A percentile compares a stretch with the other conserved stretches of the same genome.
These are phyloP conservation scores for Apiospora sp. DNA, from an alignment of 2,329 filamentous ascomycete species.

Conservation along the genomic window DNA sequence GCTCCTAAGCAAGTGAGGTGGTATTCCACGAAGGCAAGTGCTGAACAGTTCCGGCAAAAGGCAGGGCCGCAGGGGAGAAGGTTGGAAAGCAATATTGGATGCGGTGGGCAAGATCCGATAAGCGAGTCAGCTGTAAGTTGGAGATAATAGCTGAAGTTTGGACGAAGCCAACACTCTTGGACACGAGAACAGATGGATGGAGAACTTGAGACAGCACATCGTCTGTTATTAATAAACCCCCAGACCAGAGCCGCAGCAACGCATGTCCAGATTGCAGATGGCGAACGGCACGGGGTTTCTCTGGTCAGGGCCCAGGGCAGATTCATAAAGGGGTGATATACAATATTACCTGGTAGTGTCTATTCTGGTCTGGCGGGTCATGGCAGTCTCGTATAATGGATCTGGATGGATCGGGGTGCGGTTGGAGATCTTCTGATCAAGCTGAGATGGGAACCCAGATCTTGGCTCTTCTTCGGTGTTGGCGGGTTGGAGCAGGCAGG, in stretches of 20 bases:
- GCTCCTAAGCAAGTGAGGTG: neutral
- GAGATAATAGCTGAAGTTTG: constrained; percentile 5
- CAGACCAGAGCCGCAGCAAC: neutral
- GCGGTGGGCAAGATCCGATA: constrained; percentile 18
- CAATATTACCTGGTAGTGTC: neutral
- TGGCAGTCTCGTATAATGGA: constrained; percentile 13
- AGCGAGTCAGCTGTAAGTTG: constrained; percentile 14
- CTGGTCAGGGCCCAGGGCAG: neutral
- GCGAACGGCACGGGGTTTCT: neutral
- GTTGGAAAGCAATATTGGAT: neutral
- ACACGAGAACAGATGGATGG: constrained; percentile 14
- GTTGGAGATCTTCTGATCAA: neutral
- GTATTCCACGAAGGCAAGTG: neutral
- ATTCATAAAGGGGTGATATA: neutral
- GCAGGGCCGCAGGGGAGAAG: neutral
- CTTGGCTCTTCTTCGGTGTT: neutral
- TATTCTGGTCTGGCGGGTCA: neutral
- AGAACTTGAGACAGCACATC: constrained; percentile 5
- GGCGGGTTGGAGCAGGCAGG: neutral
- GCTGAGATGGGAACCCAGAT: neutral
- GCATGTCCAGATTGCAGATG: neutral
- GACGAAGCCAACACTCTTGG: neutral
- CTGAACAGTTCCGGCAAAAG: neutral
- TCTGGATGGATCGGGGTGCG: neutral
- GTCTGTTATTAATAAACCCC: constrained; percentile 4